Evolutionary conservation across 2,329 filamentous ascomycete species (phyloP).

Genomic region (Delphinella strobiligena): DNA sequence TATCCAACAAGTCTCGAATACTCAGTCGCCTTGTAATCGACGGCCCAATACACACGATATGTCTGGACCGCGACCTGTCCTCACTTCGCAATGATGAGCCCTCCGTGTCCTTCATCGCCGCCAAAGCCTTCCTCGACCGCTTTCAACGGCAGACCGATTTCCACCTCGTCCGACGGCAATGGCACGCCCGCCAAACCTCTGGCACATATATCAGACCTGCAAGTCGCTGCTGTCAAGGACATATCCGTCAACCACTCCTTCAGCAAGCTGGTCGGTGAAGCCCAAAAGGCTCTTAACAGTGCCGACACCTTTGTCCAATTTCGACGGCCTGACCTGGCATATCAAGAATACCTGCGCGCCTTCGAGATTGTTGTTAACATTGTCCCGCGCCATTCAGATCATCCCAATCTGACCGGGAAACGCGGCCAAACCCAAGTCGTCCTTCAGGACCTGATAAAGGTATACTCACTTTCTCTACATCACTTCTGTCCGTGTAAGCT

Average conservation of each 20-base stretch:
- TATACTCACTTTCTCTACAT: too few species aligned
- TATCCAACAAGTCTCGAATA: too few species aligned
- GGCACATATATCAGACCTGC: slow-evolving; percentile 31
- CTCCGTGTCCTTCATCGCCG: slow-evolving; percentile 1
- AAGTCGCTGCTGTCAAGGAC: slow-evolving; percentile 25
- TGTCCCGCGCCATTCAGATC: slow-evolving; percentile 67
- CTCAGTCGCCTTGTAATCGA: too few species aligned
- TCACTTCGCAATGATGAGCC: slow-evolving; percentile 7
- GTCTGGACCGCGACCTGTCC: background rate
- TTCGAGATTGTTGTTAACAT: slow-evolving; percentile 66
- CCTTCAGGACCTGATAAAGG: slow-evolving; percentile 18
- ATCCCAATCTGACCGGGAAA: slow-evolving; percentile 22
- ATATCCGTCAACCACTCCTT: slow-evolving; percentile 18
- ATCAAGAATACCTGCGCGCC: slow-evolving; percentile 74
- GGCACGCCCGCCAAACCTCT: slow-evolving; percentile 10
- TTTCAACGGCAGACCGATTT: slow-evolving; percentile 3
- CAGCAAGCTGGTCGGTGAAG: slow-evolving; percentile 26
- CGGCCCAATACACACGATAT: too few species aligned
- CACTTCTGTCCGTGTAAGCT: slow-evolving; percentile 10
- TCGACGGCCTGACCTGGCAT: slow-evolving; percentile 58
- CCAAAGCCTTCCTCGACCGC: slow-evolving; percentile 3
- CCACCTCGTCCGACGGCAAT: slow-evolving; percentile 2
- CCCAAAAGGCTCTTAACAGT: slow-evolving; percentile 27
- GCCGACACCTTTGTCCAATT: slow-evolving; percentile 53
- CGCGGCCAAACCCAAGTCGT: slow-evolving; percentile 1